These are phyloP conservation scores for Hypoxylon perforatum DNA, from an alignment of 495 filamentous ascomycete species.

Conservation along the genomic window DNA sequence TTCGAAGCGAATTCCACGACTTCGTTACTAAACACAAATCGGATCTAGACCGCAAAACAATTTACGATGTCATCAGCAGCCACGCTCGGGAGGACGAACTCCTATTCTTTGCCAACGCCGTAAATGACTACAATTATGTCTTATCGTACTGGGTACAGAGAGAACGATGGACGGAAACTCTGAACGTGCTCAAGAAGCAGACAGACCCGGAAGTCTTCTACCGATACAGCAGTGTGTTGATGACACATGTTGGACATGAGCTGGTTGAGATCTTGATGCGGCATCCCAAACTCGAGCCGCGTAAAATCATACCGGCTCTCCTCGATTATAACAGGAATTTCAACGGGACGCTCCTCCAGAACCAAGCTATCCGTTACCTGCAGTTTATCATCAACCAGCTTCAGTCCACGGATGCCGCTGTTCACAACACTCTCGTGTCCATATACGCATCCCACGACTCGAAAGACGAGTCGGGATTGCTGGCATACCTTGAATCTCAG, in stretches of 20 bases:
- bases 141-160: constrained; percentile 97
- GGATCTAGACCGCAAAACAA: constrained; percentile 89
- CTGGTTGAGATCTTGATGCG: constrained; percentile 94
- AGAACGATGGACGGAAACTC: constrained; percentile 90
- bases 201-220: constrained; percentile 94
- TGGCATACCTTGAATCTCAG: constrained; percentile 86
- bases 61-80: constrained; percentile 94
- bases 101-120: constrained; percentile 85
- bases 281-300: constrained; percentile 85
- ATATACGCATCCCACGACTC: constrained; percentile 91
- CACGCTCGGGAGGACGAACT: constrained; percentile 94
- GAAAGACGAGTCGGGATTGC: constrained; percentile 81
- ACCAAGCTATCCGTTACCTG: constrained; percentile 95
- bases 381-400: constrained; percentile 92
- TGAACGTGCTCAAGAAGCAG: constrained; percentile 90
- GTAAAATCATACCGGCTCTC: constrained; percentile 89
- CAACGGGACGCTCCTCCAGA: constrained; percentile 71
- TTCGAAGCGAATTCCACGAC: constrained; percentile 84
- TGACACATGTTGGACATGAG: constrained; percentile 85
- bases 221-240: constrained; percentile 93
- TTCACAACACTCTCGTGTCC: constrained; percentile 96
- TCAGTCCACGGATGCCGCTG: constrained; percentile 82
- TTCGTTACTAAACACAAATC: constrained; percentile 85
- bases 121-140: constrained; percentile 94
- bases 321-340: constrained; percentile 90